phyloP scores from a whole-genome alignment of 345 rosid genomes.

The Cardamine resedifolia region DNA sequence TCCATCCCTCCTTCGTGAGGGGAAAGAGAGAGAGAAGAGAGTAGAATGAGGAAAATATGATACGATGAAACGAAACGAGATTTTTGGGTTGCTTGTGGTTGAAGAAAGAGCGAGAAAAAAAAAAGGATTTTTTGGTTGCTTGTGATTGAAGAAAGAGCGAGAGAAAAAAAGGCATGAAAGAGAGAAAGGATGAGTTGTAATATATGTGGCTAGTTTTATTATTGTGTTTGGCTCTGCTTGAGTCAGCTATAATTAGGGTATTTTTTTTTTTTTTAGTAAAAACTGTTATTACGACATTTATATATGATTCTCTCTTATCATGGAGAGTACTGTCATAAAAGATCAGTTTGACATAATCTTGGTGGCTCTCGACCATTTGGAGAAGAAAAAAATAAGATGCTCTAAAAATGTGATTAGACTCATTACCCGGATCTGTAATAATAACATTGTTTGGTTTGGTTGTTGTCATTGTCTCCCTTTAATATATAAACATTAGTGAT shows the following conservation, averaged over 20 bases:
- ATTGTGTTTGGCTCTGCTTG: background rate
- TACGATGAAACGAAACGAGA: conserved; percentile 6
- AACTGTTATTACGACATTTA: background rate
- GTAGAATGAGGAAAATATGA: conserved; percentile 14
- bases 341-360: too few species aligned
- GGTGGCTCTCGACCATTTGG: too few species aligned
- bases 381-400: too few species aligned
- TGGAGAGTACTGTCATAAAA: too few species aligned
- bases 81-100: conserved; percentile 32
- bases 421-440: too few species aligned
- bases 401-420: too few species aligned
- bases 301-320: background rate
- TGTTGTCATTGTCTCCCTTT: too few species aligned
- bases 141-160: conserved; percentile 28
- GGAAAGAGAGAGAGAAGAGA: conserved; percentile 32
- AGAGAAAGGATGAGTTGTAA: background rate
- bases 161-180: conserved; percentile 1
- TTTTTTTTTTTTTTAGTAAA: conserved; percentile 22
- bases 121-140: background rate
- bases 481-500: too few species aligned
- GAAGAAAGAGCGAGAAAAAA: conserved; percentile 13
- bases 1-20: conserved; percentile 65
- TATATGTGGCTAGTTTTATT: background rate
- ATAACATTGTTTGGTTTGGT: too few species aligned
- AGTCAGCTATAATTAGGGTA: conserved; percentile 9